Conservation (phyloP, 768 basidiomycete species). For the Lentinula sp. region DNA sequence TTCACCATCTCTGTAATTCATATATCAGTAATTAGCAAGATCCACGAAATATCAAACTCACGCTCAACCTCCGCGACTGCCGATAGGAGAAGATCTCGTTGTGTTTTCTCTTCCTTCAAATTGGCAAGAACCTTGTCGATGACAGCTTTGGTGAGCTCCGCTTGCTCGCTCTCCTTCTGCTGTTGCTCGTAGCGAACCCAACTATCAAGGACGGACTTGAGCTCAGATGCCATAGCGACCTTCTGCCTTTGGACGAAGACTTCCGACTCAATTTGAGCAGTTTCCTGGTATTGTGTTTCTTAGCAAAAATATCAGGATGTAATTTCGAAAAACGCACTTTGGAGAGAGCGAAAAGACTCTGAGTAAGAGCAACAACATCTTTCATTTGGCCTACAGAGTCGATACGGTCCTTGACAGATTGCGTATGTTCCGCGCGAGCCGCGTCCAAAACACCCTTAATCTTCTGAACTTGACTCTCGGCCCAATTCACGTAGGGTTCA, state of each 20-base stretch:
- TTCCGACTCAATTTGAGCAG: slow-evolving; percentile 83
- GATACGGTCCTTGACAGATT: slow-evolving; percentile 91
- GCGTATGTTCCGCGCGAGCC: slow-evolving; percentile 85
- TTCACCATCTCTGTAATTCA: slow-evolving; percentile 72
- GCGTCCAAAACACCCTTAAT: slow-evolving; percentile 77
- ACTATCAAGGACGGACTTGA: slow-evolving; percentile 93
- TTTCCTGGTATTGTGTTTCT: slow-evolving; percentile 51
- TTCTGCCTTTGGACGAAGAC: slow-evolving; percentile 91
- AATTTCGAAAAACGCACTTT: slow-evolving; percentile 48
- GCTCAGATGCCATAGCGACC: slow-evolving; percentile 76
- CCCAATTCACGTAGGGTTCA: slow-evolving; percentile 91
- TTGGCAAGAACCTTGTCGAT: slow-evolving; percentile 82
- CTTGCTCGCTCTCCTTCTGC: slow-evolving; percentile 93
- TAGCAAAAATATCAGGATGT: background rate
- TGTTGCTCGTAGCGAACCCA: slow-evolving; percentile 99
- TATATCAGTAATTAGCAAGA: background rate
- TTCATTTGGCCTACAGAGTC: slow-evolving; percentile 89
- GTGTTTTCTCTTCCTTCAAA: slow-evolving; percentile 83
- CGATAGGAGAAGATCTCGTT: slow-evolving; percentile 72
- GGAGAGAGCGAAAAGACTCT: slow-evolving; percentile 86
- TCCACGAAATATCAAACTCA: slow-evolving; percentile 37
- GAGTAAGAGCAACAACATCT: slow-evolving; percentile 88
- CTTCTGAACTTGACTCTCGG: slow-evolving; percentile 77
- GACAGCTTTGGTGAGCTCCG: slow-evolving; percentile 81
- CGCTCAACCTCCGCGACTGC: slow-evolving; percentile 91